phyloP scores from a whole-genome alignment of 1,284 basidiomycete species.

The Boletus calvinii region DNA sequence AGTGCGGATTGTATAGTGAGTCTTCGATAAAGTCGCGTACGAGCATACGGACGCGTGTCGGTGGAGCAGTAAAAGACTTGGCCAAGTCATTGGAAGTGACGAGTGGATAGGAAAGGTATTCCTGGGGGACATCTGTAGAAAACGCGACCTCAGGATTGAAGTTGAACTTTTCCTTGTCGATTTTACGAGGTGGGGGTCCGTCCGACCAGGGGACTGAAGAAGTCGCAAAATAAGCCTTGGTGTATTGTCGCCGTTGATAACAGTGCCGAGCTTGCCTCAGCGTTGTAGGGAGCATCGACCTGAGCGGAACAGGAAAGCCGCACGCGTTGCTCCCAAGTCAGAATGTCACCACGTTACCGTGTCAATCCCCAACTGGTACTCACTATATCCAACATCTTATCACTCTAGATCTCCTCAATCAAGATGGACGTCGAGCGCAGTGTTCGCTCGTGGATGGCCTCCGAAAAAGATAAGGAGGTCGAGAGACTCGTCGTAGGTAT shows the following conservation, averaged over 20 bases:
- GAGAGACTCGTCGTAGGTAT: conserved; percentile 60
- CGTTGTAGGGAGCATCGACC: conserved; percentile 24
- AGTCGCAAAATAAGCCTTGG: conserved; percentile 30
- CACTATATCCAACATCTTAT: background rate
- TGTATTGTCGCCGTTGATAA: conserved; percentile 23
- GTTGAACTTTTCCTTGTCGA: conserved; percentile 58
- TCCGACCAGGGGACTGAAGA: conserved; percentile 18
- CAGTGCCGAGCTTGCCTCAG: conserved; percentile 18
- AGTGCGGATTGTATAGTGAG: conserved; percentile 93
- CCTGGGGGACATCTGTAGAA: conserved; percentile 45
- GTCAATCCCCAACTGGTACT: conserved; percentile 11
- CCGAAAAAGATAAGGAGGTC: conserved; percentile 60
- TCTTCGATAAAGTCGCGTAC: conserved; percentile 97
- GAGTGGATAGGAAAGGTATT: conserved; percentile 56
- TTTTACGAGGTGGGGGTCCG: conserved; percentile 13
- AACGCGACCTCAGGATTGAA: conserved; percentile 60
- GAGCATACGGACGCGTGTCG: conserved; percentile 88
- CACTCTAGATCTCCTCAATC: background rate
- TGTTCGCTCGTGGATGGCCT: conserved; percentile 74
- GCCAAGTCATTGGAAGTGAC: conserved; percentile 75
- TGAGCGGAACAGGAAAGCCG: conserved; percentile 7
- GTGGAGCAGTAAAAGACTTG: conserved; percentile 55
- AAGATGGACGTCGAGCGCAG: conserved; percentile 49
- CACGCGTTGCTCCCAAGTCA: conserved; percentile 3
- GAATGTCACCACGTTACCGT: background rate